Evolutionary conservation across 768 basidiomycete species (phyloP), one percentile per base, ranked within the genome.

Genomic region (Mycena sanguinolenta): DNA sequence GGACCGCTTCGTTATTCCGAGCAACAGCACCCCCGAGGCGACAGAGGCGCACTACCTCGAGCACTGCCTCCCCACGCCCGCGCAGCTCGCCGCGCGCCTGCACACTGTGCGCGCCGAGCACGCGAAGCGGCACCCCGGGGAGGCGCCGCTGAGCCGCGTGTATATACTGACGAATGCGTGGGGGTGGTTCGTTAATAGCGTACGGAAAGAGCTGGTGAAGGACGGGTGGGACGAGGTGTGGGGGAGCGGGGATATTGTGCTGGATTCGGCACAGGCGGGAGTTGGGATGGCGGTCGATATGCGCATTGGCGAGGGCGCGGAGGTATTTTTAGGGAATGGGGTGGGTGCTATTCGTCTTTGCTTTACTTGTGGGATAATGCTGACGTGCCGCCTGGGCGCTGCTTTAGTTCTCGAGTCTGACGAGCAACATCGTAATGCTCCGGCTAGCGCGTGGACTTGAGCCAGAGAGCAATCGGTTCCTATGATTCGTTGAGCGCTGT

Each of bases 141-240:
- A 36, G 10, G 34, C 62, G 32, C 68, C 69, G 44, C 67, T 74
- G 10, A 36, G 52, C 39, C 67, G 82, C n/a, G 83, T 88, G 59
- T 87, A 84, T 55, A 77, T 90, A 0, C 77, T 90, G 38, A 87
- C 88, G 19, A 89, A 90, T 64, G 88, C 81, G 14, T 84, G 85
- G 83, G 77, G 82, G 3, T 83, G 80, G 76, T 84, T 81, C 73
- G 69, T 89, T 19, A 73, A 75, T 13, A 80, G 78, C n/a, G 74
- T 90, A 27, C 78, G 79, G 49, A 38, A 25, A 0, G 83, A 81
- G 25, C 75, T 89, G 34, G 60, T 75, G 14, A 70, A 70, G 36
- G 89, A 89, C 69, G 87, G 88, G 3, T 91, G 89, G 89, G 76
- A 80, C 12, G 83, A 85, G 42, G 76, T 89, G 54, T 80, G 77